phyloP scores from a whole-genome alignment of 495 filamentous ascomycete species.

The Neurospora hispaniola region DNA sequence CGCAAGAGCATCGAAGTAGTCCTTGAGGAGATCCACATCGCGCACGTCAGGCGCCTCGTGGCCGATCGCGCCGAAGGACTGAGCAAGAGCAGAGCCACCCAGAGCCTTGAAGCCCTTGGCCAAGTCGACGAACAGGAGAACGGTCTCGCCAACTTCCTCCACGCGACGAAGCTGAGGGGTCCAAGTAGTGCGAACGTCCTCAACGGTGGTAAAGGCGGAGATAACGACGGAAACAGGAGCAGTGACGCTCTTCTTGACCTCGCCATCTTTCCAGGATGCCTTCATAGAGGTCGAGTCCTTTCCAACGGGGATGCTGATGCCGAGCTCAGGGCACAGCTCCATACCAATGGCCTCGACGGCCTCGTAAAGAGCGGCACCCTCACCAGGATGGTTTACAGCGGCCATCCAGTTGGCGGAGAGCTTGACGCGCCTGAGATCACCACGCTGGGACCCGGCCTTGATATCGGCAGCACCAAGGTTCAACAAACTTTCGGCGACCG shows the following conservation, averaged over 20 bases:
- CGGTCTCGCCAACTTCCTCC: constrained; percentile 82
- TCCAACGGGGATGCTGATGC: constrained; percentile 87
- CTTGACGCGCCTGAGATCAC: constrained; percentile 57
- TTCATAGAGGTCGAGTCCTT: constrained; percentile 99
- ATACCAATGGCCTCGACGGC: constrained; percentile 88
- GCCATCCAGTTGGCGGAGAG: constrained; percentile 99
- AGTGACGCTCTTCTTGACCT: constrained; percentile 74
- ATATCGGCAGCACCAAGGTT: constrained; percentile 85
- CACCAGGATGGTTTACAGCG: constrained; percentile 82
- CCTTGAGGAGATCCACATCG: constrained; percentile 68
- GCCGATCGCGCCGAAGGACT: constrained; percentile 83
- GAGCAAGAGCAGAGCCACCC: constrained; percentile 86
- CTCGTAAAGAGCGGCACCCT: constrained; percentile 89
- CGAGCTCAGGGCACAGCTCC: constrained; percentile 70
- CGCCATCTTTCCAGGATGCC: constrained; percentile 79
- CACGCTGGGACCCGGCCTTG: constrained; percentile 42
- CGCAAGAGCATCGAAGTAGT: constrained; percentile 83
- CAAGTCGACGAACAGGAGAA: constrained; percentile 86
- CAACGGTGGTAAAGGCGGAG: constrained; percentile 77
- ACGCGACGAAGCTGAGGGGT: constrained; percentile 74
- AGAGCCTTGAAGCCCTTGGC: constrained; percentile 65
- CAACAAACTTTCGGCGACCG: constrained; percentile 86
- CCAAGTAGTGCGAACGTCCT: constrained; percentile 76
- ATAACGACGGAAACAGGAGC: constrained; percentile 85
- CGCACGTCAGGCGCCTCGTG: constrained; percentile 76